These are phyloP conservation scores for Phytophthora europaea DNA, from an alignment of 352 stramenopile genomes.

Conservation along the genomic window DNA sequence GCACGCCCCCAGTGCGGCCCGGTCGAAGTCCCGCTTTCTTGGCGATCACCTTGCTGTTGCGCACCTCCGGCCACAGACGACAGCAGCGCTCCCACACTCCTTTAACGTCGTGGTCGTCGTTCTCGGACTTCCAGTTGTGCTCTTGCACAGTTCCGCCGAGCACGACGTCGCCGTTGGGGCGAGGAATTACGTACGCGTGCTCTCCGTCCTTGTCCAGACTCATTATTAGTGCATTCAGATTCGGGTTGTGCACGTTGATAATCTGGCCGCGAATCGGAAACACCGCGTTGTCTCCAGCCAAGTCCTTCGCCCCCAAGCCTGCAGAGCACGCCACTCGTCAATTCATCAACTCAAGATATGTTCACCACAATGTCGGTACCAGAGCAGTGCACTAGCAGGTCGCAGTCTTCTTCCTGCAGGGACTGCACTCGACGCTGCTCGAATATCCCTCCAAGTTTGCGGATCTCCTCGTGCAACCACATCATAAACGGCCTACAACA, in stretches of 20 bases:
- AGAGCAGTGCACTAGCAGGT: conserved; percentile 76
- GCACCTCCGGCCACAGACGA: conserved; percentile 50
- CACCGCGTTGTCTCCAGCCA: conserved; percentile 54
- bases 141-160: conserved; percentile 69
- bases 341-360: background rate
- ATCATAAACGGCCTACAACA: conserved; percentile 57
- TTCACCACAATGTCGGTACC: conserved; percentile 21
- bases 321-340: background rate
- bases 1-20: conserved; percentile 48
- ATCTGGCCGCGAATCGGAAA: conserved; percentile 74
- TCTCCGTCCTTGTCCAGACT: conserved; percentile 40
- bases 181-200: conserved; percentile 79
- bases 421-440: conserved; percentile 48
- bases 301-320: conserved; percentile 54
- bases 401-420: conserved; percentile 51
- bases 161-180: conserved; percentile 66
- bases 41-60: conserved; percentile 54
- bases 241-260: conserved; percentile 71
- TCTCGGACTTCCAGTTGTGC: conserved; percentile 62
- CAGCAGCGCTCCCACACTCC: conserved; percentile 67
- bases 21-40: conserved; percentile 63
- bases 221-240: conserved; percentile 55
- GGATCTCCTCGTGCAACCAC: conserved; percentile 60
- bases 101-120: conserved; percentile 49
- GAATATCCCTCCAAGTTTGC: conserved; percentile 53